phyloP scores from a whole-genome alignment of 331 rosid genomes.

The Malus hybrid region DNA sequence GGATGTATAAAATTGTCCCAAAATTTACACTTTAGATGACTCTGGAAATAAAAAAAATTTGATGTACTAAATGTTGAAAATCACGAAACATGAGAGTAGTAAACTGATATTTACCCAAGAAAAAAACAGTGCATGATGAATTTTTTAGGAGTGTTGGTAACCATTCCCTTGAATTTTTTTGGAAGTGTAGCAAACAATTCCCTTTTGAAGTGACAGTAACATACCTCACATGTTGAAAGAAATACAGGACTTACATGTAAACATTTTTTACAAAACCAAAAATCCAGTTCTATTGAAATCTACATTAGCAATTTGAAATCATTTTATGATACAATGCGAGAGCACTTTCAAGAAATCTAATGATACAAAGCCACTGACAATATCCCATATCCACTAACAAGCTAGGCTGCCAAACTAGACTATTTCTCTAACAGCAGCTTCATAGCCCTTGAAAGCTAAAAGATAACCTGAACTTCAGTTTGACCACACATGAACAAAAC shows the following conservation, averaged over 20 bases:
- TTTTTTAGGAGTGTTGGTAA: too few species aligned
- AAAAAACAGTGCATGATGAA: too few species aligned
- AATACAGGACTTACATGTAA: too few species aligned
- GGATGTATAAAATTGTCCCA: accelerated
- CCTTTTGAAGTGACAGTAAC: too few species aligned
- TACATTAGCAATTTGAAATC: conserved; percentile 14
- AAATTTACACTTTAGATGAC: too few species aligned
- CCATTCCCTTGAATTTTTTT: too few species aligned
- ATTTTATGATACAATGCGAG: conserved; percentile 15
- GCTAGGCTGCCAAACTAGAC: background rate
- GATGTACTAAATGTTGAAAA: too few species aligned
- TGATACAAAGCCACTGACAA: background rate
- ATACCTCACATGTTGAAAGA: too few species aligned
- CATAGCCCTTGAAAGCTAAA: conserved; percentile 2
- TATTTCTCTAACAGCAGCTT: conserved; percentile 15
- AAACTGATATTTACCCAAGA: too few species aligned
- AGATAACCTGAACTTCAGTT: conserved; percentile 28
- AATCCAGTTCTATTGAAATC: conserved; percentile 8
- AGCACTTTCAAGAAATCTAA: conserved; percentile 6
- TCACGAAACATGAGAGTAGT: too few species aligned
- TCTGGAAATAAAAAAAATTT: accelerated
- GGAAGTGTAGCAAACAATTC: too few species aligned
- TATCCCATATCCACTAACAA: background rate
- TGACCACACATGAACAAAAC: conserved; percentile 91
- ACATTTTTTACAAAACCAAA: background rate